Percentiles rank a stretch among this genome's conserved stretches.
These are phyloP conservation scores for Fonsecaea pugnacius DNA, from an alignment of 2,329 filamentous ascomycete genomes.

Conservation along the genomic window DNA sequence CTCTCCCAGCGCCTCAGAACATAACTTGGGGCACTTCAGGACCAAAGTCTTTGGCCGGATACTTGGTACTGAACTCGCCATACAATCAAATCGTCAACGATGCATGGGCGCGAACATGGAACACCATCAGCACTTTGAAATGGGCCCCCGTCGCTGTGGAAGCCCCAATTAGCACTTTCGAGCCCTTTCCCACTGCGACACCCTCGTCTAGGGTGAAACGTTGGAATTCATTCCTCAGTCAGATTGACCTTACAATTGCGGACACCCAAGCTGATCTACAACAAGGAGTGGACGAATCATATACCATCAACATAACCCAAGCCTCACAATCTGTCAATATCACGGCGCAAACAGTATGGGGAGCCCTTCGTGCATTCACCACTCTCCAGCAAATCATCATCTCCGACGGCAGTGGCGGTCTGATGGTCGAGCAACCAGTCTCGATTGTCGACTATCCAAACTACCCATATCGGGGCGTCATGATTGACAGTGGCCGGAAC, in stretches of 20 bases:
- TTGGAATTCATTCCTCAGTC: constrained; percentile 42
- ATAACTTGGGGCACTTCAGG: constrained; percentile 60
- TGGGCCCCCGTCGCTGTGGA: constrained; percentile 61
- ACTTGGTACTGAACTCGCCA: constrained; percentile 47
- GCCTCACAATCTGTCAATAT: constrained; percentile 51
- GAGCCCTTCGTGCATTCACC: constrained; percentile 60
- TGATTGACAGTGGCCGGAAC: constrained; percentile 61
- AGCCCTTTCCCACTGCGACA: constrained; percentile 55
- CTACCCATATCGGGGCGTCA: constrained; percentile 60
- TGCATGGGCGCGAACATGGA: constrained; percentile 58
- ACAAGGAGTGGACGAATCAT: constrained; percentile 63
- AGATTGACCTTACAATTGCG: constrained; percentile 53
- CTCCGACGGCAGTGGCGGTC: constrained; percentile 49
- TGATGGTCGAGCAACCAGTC: constrained; percentile 60
- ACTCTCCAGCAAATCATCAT: constrained; percentile 63
- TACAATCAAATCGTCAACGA: constrained; percentile 47
- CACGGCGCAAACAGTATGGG: constrained; percentile 58
- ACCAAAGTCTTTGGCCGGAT: constrained; percentile 49
- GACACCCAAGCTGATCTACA: constrained; percentile 55
- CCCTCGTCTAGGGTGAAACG: constrained; percentile 28
- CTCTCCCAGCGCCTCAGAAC: constrained; percentile 58
- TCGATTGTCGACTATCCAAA: constrained; percentile 56
- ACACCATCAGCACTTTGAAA: constrained; percentile 54
- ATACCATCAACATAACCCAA: constrained; percentile 52
- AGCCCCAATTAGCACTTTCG: constrained; percentile 56